A percentile compares a stretch with the other conserved stretches of the same genome.
Evolutionary conservation across 1,284 basidiomycete genomes (phyloP).

Genomic region (Xerocomus nothofagi): DNA sequence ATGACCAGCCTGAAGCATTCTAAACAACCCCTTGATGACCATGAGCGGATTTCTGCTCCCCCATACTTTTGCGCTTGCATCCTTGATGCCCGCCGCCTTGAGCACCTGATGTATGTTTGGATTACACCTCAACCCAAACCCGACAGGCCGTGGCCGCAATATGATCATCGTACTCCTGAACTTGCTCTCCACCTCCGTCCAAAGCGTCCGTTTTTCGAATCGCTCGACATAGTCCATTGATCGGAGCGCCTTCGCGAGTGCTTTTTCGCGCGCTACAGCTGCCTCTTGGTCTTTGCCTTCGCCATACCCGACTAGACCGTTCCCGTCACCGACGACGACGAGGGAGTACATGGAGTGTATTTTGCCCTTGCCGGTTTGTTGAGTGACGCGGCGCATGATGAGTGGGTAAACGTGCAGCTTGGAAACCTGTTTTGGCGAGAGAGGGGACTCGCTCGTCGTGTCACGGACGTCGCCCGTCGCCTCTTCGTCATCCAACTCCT

Average conservation of each 20-base stretch:
- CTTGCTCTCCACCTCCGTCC: conserved; percentile 84
- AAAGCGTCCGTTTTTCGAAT: conserved; percentile 89
- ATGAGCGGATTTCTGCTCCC: conserved; percentile 84
- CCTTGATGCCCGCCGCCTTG: conserved; percentile 92
- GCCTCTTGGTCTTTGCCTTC: conserved; percentile 77
- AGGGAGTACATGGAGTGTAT: conserved; percentile 66
- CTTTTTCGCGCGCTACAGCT: conserved; percentile 61
- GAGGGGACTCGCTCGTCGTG: conserved; percentile 22
- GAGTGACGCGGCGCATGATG: conserved; percentile 62
- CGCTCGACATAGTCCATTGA: conserved; percentile 86
- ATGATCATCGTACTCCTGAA: conserved; percentile 85
- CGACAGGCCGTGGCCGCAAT: conserved; percentile 87
- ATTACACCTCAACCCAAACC: conserved; percentile 91
- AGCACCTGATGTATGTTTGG: conserved; percentile 87
- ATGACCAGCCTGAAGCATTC: conserved; percentile 69
- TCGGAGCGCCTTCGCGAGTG: conserved; percentile 74
- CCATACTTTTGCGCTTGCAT: conserved; percentile 92
- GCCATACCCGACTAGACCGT: conserved; percentile 89
- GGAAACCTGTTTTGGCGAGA: conserved; percentile 26
- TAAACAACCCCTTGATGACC: conserved; percentile 51
- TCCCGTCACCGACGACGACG: conserved; percentile 82
- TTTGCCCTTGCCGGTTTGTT: conserved; percentile 88
- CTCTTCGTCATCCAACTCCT: conserved; percentile 25
- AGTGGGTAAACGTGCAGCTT: conserved; percentile 59
- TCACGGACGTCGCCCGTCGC: conserved; percentile 25